These are phyloP conservation scores for Phanerodontia chrysosporium DNA, from an alignment of 768 basidiomycete species.

Conservation along the genomic window DNA sequence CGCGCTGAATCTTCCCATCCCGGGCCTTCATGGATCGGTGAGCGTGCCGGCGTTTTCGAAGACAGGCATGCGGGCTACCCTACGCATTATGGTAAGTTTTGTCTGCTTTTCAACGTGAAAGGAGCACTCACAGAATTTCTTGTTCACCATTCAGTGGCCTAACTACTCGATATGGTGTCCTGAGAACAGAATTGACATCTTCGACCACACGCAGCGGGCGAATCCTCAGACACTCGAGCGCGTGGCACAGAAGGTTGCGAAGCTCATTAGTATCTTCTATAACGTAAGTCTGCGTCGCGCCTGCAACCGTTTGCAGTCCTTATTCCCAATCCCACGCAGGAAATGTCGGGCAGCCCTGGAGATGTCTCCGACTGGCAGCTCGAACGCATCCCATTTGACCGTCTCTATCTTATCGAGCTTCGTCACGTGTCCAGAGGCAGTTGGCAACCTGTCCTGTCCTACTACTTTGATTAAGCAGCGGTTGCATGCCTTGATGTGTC, in stretches of 20 bases:
- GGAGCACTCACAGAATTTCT: background rate
- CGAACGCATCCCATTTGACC: background rate
- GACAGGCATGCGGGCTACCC: background rate
- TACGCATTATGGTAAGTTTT: background rate
- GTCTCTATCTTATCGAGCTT: background rate
- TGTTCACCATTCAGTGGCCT: background rate
- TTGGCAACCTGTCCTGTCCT: conserved; percentile 1
- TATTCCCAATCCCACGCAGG: background rate
- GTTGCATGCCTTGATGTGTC: no score
- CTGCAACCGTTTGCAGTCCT: background rate
- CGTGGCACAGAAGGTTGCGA: background rate
- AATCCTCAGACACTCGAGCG: background rate
- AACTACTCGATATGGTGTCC: background rate
- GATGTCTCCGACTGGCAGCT: background rate
- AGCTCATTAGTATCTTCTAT: background rate
- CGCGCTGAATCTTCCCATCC: background rate
- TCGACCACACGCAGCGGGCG: background rate
- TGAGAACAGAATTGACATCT: background rate
- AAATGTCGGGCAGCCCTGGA: background rate
- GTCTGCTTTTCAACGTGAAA: background rate
- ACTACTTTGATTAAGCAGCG: background rate
- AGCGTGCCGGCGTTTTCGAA: background rate
- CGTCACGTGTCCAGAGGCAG: background rate
- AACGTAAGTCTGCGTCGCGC: background rate
- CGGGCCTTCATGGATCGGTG: background rate